Evolutionary conservation across 495 filamentous ascomycete genomes (phyloP), one percentile per base, ranked within the genome.

Genomic region (Tuber borchii): DNA sequence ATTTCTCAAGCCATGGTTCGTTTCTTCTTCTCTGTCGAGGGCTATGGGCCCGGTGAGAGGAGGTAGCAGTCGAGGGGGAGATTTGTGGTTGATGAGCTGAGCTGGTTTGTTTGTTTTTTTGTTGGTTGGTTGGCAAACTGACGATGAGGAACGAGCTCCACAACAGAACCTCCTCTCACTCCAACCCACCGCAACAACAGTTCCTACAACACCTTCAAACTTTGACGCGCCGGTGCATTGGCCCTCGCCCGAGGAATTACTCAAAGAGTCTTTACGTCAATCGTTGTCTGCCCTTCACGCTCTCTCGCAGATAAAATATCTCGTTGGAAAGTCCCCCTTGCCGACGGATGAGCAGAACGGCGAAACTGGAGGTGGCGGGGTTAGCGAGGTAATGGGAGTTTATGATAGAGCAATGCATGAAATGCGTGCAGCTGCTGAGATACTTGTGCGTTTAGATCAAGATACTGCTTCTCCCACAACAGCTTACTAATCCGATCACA

Each of bases 251-350:
- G 79, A 82, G 69, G 80, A 82, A 71, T 43, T 82, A 1, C 72
- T 82, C 19, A 82, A 82, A 44, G 80, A 82, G 43, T 82, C 79
- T 2, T 73, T 82, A 34, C 80, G 80, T 19, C 79, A 82, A 43
- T 82, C 79, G 0, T 42, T 82, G 16, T 78, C 76, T 2, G 80
- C 80, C 7, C 61, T 82, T 20, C 80, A 81, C 9, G 76, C 79
- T 9, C 69, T 82, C 40, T 37, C 72, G 3, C 75, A 80, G 8
- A 81, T 76, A 31, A 81, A 81, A 71, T 71, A 56, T 3, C 75
- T 81, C 22, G 65, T 75, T 40, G 73, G 71, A 31, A 71, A 75
- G 46, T 61, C 71, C 1, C 73, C 72, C 16, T 39, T 22, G 12
- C 42, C 40, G 17, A 73, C 42, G 3, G 70, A 71, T 48, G 70